Evolutionary conservation across 345 rosid genomes (phyloP).

Genomic region (Hibiscus syriacus): DNA sequence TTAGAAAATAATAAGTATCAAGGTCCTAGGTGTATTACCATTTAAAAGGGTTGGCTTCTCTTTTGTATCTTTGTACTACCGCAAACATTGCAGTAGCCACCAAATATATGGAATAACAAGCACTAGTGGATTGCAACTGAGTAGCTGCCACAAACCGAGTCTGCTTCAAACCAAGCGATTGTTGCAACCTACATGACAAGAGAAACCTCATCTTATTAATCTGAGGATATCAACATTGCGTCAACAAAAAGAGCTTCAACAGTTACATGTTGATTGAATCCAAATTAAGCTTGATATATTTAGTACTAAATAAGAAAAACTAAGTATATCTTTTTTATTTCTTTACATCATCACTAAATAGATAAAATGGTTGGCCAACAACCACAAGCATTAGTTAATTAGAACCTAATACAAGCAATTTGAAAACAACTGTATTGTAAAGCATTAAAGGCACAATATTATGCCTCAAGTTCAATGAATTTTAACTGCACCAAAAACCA

Average conservation of each 20-base stretch:
- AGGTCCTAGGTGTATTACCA: constrained; percentile 32
- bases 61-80: constrained; percentile 84
- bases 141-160: constrained; percentile 95
- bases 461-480: neutral
- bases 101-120: constrained; percentile 86
- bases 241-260: neutral
- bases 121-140: constrained; percentile 78
- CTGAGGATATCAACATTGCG: neutral
- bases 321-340: neutral
- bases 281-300: neutral
- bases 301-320: neutral
- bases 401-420: neutral
- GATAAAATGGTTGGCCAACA: neutral
- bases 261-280: neutral
- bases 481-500: neutral
- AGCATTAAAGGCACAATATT: neutral
- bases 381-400: neutral
- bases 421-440: neutral
- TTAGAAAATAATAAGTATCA: neutral
- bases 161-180: constrained; percentile 99
- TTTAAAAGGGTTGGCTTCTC: constrained; percentile 77
- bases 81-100: constrained; percentile 85
- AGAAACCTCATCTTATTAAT: constrained; percentile 14
- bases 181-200: constrained; percentile 72
- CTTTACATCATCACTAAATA: neutral